A percentile compares a stretch with the other conserved stretches of the same genome.
Evolutionary conservation across 2,329 filamentous ascomycete genomes (phyloP).

Genomic region (Cryphonectria parasitica): DNA sequence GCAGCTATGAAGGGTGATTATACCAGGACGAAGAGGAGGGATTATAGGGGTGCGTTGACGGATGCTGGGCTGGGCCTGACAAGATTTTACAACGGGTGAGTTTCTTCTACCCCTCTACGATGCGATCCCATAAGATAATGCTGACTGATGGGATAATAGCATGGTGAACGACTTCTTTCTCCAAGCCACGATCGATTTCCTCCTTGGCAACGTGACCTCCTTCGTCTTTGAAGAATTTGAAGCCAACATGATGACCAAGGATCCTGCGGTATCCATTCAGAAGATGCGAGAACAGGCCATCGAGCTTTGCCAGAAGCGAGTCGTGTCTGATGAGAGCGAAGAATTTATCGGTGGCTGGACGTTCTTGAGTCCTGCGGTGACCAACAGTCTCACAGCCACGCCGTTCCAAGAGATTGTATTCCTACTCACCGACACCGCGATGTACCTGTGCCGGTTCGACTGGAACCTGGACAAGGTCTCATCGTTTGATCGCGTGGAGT

Average conservation of each 20-base stretch:
- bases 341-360: slow-evolving; percentile 91
- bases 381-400: slow-evolving; percentile 69
- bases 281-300: slow-evolving; percentile 88
- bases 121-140: slow-evolving; percentile 27
- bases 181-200: slow-evolving; percentile 91
- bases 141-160: slow-evolving; percentile 53
- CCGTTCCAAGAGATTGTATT: slow-evolving; percentile 90
- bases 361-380: slow-evolving; percentile 73
- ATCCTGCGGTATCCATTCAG: slow-evolving; percentile 84
- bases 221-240: slow-evolving; percentile 94
- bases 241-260: slow-evolving; percentile 87
- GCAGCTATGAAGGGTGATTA: slow-evolving; percentile 97
- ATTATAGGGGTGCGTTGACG: slow-evolving; percentile 88
- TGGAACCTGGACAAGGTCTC: slow-evolving; percentile 95
- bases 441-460: slow-evolving; percentile 91
- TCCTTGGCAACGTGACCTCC: slow-evolving; percentile 84
- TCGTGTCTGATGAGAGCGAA: slow-evolving; percentile 80
- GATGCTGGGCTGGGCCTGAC: slow-evolving; percentile 89
- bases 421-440: slow-evolving; percentile 78
- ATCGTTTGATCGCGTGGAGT: slow-evolving; percentile 83
- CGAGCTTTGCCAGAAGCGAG: slow-evolving; percentile 83
- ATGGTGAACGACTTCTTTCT: slow-evolving; percentile 98
- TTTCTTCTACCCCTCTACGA: slow-evolving; percentile 6
- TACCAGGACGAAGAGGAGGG: slow-evolving; percentile 85
- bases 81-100: slow-evolving; percentile 69